Conservation (phyloP, 345 rosid genomes). For the Noccaea caerulescens region DNA sequence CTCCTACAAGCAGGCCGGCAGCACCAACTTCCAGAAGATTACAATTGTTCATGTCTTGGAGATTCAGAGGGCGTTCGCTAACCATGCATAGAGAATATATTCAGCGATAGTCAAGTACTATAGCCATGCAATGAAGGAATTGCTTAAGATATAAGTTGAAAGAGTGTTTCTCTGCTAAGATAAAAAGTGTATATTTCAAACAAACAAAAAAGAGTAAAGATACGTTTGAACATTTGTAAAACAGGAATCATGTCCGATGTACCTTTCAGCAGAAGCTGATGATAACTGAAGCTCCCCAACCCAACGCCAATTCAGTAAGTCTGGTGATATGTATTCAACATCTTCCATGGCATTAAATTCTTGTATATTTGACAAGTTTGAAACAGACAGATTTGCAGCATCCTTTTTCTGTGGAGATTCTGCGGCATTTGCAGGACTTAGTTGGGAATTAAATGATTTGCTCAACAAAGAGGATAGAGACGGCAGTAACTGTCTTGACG, state of each 20-base stretch:
- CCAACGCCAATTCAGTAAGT: constrained; percentile 91
- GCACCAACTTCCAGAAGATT: constrained; percentile 96
- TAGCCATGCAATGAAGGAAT: constrained; percentile 23
- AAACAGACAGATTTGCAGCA: constrained; percentile 55
- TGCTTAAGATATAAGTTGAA: constrained; percentile 6
- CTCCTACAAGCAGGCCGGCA: constrained; percentile 91
- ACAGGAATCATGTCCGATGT: constrained; percentile 31
- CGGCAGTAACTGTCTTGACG: constrained; percentile 85
- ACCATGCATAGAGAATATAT: constrained; percentile 28
- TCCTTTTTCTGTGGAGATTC: constrained; percentile 78
- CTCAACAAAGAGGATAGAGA: constrained; percentile 80
- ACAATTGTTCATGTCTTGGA: constrained; percentile 70
- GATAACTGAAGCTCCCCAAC: constrained; percentile 66
- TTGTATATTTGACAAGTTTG: constrained; percentile 69
- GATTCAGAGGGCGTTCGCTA: constrained; percentile 58
- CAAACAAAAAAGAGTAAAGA: constrained; percentile 19
- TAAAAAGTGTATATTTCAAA: constrained; percentile 13
- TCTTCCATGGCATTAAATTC: constrained; percentile 65
- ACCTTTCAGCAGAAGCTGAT: constrained; percentile 72
- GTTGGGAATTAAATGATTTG: constrained; percentile 82
- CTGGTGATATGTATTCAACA: constrained; percentile 70
- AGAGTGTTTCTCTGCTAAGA: constrained; percentile 13
- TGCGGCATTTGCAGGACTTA: constrained; percentile 63
- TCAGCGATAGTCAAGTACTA: constrained; percentile 25
- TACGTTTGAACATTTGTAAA: constrained; percentile 25